phyloP scores from a whole-genome alignment of 495 filamentous ascomycete species.

The Aspergillus nidulans region DNA sequence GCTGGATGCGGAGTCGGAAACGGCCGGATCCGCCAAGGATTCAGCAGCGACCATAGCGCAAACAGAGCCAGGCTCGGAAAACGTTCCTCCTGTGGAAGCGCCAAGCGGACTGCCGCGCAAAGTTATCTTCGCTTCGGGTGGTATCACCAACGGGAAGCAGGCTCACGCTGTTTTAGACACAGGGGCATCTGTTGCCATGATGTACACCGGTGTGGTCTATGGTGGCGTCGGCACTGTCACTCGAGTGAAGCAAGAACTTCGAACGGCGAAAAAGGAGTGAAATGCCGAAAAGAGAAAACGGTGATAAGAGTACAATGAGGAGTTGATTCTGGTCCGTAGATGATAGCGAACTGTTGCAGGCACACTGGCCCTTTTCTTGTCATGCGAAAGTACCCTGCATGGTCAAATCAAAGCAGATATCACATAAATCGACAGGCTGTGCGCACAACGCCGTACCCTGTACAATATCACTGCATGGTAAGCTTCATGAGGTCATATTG shows the following conservation, averaged over 20 bases:
- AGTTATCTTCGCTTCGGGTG: slow-evolving; percentile 87
- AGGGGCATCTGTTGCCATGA: slow-evolving; percentile 82
- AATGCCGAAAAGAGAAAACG: background rate
- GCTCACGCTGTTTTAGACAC: slow-evolving; percentile 74
- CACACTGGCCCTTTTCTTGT: background rate
- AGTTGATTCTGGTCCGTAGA: background rate
- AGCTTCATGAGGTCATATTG: slow-evolving; percentile 8
- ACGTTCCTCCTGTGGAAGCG: slow-evolving; percentile 12
- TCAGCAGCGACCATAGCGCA: slow-evolving; percentile 4
- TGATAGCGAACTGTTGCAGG: background rate
- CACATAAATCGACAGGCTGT: background rate
- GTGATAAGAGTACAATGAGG: background rate
- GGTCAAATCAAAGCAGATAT: background rate
- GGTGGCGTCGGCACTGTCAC: slow-evolving; percentile 82
- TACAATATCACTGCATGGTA: background rate
- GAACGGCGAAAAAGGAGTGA: slow-evolving; percentile 45
- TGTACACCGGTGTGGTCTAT: slow-evolving; percentile 79
- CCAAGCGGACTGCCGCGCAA: slow-evolving; percentile 48
- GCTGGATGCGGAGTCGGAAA: slow-evolving; percentile 51
- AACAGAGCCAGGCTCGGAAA: slow-evolving; percentile 17
- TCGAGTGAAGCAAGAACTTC: slow-evolving; percentile 82
- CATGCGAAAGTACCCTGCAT: background rate
- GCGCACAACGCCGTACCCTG: background rate
- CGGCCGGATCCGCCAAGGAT: slow-evolving; percentile 11
- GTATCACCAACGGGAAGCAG: slow-evolving; percentile 80